Conservation (phyloP, 2,329 filamentous ascomycete genomes). For the Venturia aucupariae region DNA sequence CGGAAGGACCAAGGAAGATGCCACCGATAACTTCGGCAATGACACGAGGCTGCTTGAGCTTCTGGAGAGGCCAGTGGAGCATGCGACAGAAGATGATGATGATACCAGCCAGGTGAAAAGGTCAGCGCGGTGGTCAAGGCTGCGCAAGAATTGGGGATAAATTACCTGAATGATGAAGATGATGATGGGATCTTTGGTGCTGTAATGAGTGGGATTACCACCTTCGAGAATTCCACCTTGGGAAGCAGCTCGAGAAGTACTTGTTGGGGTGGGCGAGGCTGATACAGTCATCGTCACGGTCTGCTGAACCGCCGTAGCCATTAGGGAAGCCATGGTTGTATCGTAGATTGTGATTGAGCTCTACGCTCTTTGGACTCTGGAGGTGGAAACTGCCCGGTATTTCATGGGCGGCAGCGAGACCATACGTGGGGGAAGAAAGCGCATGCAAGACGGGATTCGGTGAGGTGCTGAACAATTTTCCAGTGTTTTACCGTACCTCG, state of each 20-base stretch:
- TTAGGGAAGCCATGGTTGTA: constrained; percentile 11
- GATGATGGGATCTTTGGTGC: constrained; percentile 61
- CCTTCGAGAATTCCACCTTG: constrained; percentile 66
- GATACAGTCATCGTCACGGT: constrained; percentile 6
- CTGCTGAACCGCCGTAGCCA: constrained; percentile 1
- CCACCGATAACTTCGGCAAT: constrained; percentile 82
- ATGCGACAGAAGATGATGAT: constrained; percentile 68
- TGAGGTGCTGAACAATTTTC: no score
- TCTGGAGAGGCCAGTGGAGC: constrained; percentile 67
- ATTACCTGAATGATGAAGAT: constrained; percentile 66
- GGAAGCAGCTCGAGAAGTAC: constrained; percentile 30
- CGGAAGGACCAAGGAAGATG: constrained; percentile 75
- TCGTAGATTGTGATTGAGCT: background rate
- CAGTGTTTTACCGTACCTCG: no score
- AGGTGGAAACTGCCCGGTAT: no score
- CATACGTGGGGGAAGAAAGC: background rate
- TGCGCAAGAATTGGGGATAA: background rate
- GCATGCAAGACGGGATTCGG: background rate
- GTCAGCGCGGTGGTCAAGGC: background rate
- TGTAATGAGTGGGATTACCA: constrained; percentile 58
- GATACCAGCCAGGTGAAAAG: constrained; percentile 48
- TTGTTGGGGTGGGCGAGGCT: background rate
- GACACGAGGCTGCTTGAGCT: constrained; percentile 69
- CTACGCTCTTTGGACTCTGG: background rate
- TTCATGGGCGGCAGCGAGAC: no score